A percentile compares a stretch with the other conserved stretches of the same genome.
These are phyloP conservation scores for Fusarium phyllophilum DNA, from an alignment of 2,329 filamentous ascomycete species.

Conservation along the genomic window DNA sequence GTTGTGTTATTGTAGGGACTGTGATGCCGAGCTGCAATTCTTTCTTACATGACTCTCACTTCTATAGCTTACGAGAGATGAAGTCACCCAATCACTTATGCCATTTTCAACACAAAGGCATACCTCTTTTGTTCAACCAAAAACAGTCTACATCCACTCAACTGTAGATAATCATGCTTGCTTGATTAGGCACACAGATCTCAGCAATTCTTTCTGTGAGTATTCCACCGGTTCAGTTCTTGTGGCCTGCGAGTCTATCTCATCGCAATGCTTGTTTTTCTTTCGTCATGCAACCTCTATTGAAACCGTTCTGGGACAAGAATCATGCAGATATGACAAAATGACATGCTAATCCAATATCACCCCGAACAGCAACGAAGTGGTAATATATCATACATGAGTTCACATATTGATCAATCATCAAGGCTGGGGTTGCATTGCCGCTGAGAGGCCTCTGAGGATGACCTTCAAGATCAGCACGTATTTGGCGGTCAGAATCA, in stretches of 20 bases:
- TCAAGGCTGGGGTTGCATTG: not conserved
- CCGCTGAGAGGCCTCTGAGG: not conserved
- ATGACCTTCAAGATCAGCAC: conserved; percentile 29
- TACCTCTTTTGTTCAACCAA: not conserved
- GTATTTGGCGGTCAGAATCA: conserved; percentile 7
- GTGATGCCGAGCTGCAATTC: not conserved
- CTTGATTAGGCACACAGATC: not conserved
- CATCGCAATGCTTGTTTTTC: not conserved
- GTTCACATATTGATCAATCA: not conserved
- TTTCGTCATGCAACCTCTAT: not conserved
- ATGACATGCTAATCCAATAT: not conserved
- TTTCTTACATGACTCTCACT: not conserved
- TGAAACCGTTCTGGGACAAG: not conserved
- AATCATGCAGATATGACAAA: not conserved
- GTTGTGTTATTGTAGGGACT: not conserved
- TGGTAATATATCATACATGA: not conserved
- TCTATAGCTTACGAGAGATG: not conserved
- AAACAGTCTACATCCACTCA: not conserved
- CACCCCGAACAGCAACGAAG: not conserved
- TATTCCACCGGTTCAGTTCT: not conserved
- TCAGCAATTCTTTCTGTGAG: not conserved
- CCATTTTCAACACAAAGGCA: not conserved
- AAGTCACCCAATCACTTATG: no score
- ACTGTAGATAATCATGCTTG: not conserved
- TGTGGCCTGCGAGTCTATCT: not conserved